Evolutionary conservation across 2,329 filamentous ascomycete genomes (phyloP).

Genomic region (Xylaria digitata): DNA sequence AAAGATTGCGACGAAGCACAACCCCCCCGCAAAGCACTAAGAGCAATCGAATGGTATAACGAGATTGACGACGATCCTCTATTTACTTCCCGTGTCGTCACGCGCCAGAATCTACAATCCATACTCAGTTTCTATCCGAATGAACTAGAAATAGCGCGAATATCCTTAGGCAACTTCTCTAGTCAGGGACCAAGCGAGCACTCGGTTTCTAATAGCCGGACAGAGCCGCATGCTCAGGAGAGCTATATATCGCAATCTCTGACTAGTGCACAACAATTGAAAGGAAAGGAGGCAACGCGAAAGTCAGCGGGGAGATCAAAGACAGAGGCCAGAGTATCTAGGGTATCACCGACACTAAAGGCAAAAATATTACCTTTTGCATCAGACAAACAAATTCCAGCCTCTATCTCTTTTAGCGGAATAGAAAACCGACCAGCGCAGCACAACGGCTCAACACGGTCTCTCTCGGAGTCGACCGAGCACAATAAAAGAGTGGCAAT

Average conservation of each 20-base stretch:
- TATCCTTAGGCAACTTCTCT: constrained; percentile 25
- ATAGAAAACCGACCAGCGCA: constrained; percentile 21
- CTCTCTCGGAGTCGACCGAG: constrained; percentile 32
- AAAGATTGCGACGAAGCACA: constrained; percentile 43
- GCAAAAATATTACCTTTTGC: constrained; percentile 2
- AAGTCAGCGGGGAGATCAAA: neutral
- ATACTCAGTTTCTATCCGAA: constrained; percentile 47
- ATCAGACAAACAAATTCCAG: constrained; percentile 3
- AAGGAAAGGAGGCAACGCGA: constrained; percentile 7
- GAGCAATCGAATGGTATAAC: constrained; percentile 52
- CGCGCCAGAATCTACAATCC: constrained; percentile 46
- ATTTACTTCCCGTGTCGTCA: constrained; percentile 47
- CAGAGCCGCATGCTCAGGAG: constrained; percentile 10
- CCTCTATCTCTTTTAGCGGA: constrained; percentile 12
- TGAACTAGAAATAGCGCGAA: constrained; percentile 39
- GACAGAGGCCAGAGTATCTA: neutral
- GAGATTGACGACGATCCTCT: constrained; percentile 47
- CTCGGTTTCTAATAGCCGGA: neutral
- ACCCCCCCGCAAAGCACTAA: constrained; percentile 41
- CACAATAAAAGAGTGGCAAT: constrained; percentile 34
- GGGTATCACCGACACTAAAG: constrained; percentile 4
- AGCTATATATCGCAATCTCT: neutral
- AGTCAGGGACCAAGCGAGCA: constrained; percentile 19
- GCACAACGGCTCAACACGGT: constrained; percentile 18
- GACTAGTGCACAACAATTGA: neutral